Evolutionary conservation across 1,284 basidiomycete genomes (phyloP), one percentile per base, ranked within the genome.

Genomic region (Vanrija pseudolonga): DNA sequence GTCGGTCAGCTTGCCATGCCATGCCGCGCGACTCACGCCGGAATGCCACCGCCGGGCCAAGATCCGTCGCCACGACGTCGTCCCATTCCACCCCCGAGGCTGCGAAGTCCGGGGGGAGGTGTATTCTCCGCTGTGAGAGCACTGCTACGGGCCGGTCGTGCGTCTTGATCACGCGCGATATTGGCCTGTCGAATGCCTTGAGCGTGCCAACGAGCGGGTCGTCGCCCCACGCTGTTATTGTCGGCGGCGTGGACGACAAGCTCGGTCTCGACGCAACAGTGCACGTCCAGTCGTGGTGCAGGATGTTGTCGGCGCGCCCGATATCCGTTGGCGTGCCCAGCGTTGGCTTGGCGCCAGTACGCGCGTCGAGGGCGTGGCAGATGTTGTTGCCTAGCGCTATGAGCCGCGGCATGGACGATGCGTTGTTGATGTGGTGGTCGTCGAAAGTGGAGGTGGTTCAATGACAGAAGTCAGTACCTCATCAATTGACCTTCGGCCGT

Each of bases 31-130:
- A n/a, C 44, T 15, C n/a, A 36, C 32, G 14, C 45, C 6, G n/a
- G 4, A n/a, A 18, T 6, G 18, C 28, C 8, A 18, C 36, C 28
- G 37, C n/a, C 28, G 22, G 32, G 11, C 61, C 64, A 3, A 61
- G 14, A 3, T 52, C 65, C 11, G 61, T 64, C 8, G 65, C 24
- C 3, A 40, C 62, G 3, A 58, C 59, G 43, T 66, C 63, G 17
- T 61, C 51, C 60, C 62, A 68, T 15, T 22, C 14, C 11, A 11
- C 40, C 20, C 6, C 17, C 14, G 19, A 37, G 19, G 6, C 8
- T 12, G 5, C 36, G 6, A 9, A 26, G 14, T 14, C 43, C 24
- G n/a, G 24, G 24, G 32, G 12, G 32, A 24, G 20, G 15, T 15
- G 14, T 15, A 45, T 17, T 15, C 43, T 9, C 42, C 15, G 15